Conservation (phyloP, 495 filamentous ascomycete genomes). For the Penicillium subrubescens region DNA sequence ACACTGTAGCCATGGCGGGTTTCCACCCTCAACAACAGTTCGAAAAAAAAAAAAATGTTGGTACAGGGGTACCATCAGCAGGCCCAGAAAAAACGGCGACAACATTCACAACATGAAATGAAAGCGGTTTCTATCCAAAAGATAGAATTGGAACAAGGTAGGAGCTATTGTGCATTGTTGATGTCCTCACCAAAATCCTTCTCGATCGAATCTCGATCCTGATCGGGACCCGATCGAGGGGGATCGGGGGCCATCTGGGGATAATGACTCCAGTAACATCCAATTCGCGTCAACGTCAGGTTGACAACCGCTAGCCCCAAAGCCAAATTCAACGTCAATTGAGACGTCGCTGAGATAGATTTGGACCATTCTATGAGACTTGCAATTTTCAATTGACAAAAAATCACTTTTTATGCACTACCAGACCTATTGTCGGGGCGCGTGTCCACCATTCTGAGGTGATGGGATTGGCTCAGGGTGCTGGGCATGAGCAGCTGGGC, state of each 20-base stretch:
- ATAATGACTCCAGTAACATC: constrained; percentile 19
- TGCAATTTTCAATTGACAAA: not conserved
- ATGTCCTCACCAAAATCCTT: not conserved
- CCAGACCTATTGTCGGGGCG: constrained; percentile 13
- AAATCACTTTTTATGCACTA: not conserved
- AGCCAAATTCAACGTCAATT: constrained; percentile 21
- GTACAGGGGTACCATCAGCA: not conserved
- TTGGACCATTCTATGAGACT: not conserved
- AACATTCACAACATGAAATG: not conserved
- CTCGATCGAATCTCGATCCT: not conserved
- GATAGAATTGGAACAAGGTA: not conserved
- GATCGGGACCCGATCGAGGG: not conserved
- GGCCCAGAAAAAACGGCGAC: not conserved
- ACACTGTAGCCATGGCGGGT: not conserved
- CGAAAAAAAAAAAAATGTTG: constrained; percentile 6
- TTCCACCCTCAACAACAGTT: not conserved
- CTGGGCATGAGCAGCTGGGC: constrained; percentile 31
- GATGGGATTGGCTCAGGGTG: constrained; percentile 32
- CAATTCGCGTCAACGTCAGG: constrained; percentile 18
- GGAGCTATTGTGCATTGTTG: not conserved
- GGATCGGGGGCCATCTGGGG: constrained; percentile 1
- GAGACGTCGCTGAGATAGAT: not conserved
- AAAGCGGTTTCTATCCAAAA: not conserved
- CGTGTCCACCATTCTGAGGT: constrained; percentile 24
- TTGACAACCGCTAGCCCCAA: not conserved